Conservation (phyloP, 2,329 filamentous ascomycete species). For the Botrytis fabae region DNA sequence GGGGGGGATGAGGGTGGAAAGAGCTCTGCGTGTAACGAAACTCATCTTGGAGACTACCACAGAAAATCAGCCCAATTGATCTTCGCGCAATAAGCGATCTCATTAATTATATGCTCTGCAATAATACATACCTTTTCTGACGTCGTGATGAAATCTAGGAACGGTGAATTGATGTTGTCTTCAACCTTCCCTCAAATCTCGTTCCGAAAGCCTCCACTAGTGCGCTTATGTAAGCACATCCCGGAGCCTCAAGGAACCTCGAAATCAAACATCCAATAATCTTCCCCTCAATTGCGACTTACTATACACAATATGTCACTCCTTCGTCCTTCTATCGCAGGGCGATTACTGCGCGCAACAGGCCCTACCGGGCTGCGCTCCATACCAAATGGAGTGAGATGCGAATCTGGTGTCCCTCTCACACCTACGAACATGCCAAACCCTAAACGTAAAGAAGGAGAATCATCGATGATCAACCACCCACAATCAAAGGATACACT, state of each 20-base stretch:
- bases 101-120: not conserved
- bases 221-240: slow-evolving; percentile 29
- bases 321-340: slow-evolving; percentile 57
- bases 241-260: slow-evolving; percentile 24
- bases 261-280: slow-evolving; percentile 7
- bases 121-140: slow-evolving; percentile 38
- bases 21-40: slow-evolving; percentile 84
- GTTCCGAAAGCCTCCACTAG: slow-evolving; percentile 32
- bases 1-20: slow-evolving; percentile 98
- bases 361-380: slow-evolving; percentile 42
- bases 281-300: slow-evolving; percentile 21
- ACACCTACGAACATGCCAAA: slow-evolving; percentile 43
- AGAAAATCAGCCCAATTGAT: slow-evolving; percentile 40
- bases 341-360: slow-evolving; percentile 53
- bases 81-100: not conserved
- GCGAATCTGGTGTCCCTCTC: slow-evolving; percentile 45
- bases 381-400: slow-evolving; percentile 52
- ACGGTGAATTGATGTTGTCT: slow-evolving; percentile 31
- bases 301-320: slow-evolving; percentile 58
- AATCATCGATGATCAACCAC: slow-evolving; percentile 26
- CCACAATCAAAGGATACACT: slow-evolving; percentile 26
- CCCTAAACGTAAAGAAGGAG: slow-evolving; percentile 41
- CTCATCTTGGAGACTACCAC: slow-evolving; percentile 70
- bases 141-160: slow-evolving; percentile 32
- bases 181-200: slow-evolving; percentile 26